Percentiles rank a stretch among this genome's conserved stretches.
Evolutionary conservation across 345 rosid genomes (phyloP).

Genomic region (Leavenworthia alabamica): DNA sequence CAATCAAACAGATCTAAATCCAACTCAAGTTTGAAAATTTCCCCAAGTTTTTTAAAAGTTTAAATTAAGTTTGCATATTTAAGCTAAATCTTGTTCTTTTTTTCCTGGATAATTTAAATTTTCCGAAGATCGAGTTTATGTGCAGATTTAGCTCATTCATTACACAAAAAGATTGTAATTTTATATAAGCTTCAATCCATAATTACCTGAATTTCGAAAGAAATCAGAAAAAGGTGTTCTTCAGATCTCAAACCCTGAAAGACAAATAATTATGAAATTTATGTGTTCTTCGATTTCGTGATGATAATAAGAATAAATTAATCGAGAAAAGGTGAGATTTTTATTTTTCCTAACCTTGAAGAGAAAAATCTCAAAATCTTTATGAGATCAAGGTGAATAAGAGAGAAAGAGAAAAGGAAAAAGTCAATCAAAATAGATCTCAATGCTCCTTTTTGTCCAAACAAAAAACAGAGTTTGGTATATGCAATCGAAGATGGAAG

Average conservation of each 20-base stretch:
- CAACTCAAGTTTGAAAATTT: neutral
- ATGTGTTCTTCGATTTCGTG: neutral
- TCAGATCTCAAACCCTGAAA: conserved; percentile 7
- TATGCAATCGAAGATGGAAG: neutral
- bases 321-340: neutral
- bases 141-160: neutral
- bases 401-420: neutral
- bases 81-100: neutral
- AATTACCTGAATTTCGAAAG: conserved; percentile 7
- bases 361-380: neutral
- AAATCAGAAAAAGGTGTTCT: conserved; percentile 8
- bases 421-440: conserved; percentile 9
- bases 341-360: neutral
- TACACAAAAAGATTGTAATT: neutral
- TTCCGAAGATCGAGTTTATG: neutral
- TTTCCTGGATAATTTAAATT: neutral
- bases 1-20: conserved; percentile 7
- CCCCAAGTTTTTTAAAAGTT: neutral
- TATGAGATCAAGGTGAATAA: neutral
- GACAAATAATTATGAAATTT: neutral
- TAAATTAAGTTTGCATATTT: neutral
- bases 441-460: neutral
- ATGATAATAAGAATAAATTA: neutral
- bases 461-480: conserved; percentile 6
- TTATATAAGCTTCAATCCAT: neutral